Base-by-base conservation (phyloP, 495 filamentous ascomycete species). In the Alectoria sarmentosa region DNA sequence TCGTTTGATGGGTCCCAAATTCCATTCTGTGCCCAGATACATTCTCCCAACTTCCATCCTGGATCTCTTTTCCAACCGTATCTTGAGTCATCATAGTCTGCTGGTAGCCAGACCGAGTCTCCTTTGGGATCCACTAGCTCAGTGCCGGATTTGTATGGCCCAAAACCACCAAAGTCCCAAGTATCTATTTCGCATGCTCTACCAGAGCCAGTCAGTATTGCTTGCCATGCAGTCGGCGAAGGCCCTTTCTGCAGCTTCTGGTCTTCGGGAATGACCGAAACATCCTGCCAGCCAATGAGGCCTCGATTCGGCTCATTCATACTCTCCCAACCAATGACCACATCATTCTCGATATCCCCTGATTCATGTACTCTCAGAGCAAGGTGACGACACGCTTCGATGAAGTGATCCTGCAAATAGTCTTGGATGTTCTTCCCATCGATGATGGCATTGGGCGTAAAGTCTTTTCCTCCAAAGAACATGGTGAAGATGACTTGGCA, bases 361-460 rank as follows among this genome's bases (percentile, higher is more conserved):
- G 94, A 92, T 65, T 98, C 91, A 63, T 91, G 86, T 70, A 98
- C 96, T 65, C 88, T 82, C 64, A 82, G 81, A 0, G 94, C 94
- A 13, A 98, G 79, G 69, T 96, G 88, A 46, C 80, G 83, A 67
- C 87, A 88, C 11, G 94, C 92, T 21, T 76, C 78, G 61, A 97
- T 80, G 65, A 90, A 96, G 70, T 97, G 95, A 37, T 83, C 82
- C 71, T 98, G 93, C 39, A 98, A 80, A 70, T 90, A 98, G 67
- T 98, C 93, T 72, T 98, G 94, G 60, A 98, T 98, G 73, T 98
- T 98, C 68, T 90, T 77, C 21, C 91, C 94, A 73, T 98, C 85
- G 58, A 98, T 92, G 61, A 97, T 88, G 65, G 93, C 96, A 68
- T 96, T 96, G 11, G 95, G 95, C 13, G 95, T 90, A 79, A 96